Conservation (phyloP, 2,329 filamentous ascomycete species). For the Clarireedia sp. region DNA sequence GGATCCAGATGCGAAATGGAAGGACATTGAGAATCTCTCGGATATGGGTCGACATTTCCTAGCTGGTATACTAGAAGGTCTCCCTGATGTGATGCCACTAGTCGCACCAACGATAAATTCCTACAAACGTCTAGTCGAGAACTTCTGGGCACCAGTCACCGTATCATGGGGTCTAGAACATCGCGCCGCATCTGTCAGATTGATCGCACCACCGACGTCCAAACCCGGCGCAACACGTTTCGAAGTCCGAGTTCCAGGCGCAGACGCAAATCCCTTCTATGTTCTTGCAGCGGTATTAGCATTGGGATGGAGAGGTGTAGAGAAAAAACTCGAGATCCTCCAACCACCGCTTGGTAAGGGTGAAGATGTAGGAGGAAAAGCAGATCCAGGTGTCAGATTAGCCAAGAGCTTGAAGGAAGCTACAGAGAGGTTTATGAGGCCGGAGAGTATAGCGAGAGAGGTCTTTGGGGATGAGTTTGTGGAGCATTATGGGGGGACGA, state of each 20-base stretch:
- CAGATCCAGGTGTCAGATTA: constrained; percentile 66
- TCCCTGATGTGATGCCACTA: constrained; percentile 93
- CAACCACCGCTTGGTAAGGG: constrained; percentile 79
- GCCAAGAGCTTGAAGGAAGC: constrained; percentile 84
- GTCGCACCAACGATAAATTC: constrained; percentile 93
- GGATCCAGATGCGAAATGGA: constrained; percentile 64
- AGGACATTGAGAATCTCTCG: constrained; percentile 72
- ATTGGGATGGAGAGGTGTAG: constrained; percentile 82
- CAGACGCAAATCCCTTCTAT: constrained; percentile 82
- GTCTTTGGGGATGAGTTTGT: constrained; percentile 94
- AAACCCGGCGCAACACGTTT: constrained; percentile 83
- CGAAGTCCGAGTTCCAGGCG: constrained; percentile 88
- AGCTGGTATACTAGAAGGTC: constrained; percentile 77
- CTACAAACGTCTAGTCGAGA: constrained; percentile 96
- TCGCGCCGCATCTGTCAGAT: constrained; percentile 78
- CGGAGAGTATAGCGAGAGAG: constrained; percentile 81
- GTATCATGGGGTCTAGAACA: constrained; percentile 97
- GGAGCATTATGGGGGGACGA: constrained; percentile 86
- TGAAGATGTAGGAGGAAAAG: constrained; percentile 65
- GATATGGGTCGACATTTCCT: constrained; percentile 90
- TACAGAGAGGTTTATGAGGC: constrained; percentile 65
- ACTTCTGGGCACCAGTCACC: constrained; percentile 97
- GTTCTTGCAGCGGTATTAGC: constrained; percentile 82
- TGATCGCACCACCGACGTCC: constrained; percentile 82
- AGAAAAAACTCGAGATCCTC: constrained; percentile 80